Base-by-base conservation (phyloP, 2,329 filamentous ascomycete genomes). In the Boeremia exigua region DNA sequence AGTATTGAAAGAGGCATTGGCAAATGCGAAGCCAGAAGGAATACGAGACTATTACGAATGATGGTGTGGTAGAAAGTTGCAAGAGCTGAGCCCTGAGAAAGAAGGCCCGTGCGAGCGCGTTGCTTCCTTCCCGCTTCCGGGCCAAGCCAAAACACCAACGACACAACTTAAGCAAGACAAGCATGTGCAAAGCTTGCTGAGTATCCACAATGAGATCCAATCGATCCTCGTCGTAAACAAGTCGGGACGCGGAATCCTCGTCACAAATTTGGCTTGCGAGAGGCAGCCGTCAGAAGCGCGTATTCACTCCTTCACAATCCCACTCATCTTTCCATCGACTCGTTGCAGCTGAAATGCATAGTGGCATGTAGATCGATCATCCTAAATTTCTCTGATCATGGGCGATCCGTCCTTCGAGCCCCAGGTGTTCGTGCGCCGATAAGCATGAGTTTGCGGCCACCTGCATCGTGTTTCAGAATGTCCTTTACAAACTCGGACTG, bases 81-180 rank as follows among this genome's bases (percentile, higher is more conserved):
- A 34, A 39, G 5, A 51, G n/a, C 15, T 37, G 27, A 25, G 10
- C 7, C 5, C 6, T 8, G 11, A 6, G 5, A 12, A 42, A 29
- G 23, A 6, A 37, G 28, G 48, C 19, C 40, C 28, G 40, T 38
- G 42, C 42, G 17, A 9, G 8, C 15, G 19, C 11, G 14, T 2
- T 38, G 30, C 15, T 52, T 44, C 28, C 37, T 37, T 48, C 42
- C 53, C 44, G 48, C 17, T 33, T 17, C 39, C 27, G 4, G 37
- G 36, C 48, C 38, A 51, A 52, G 44, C 39, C n/a, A 48, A 58
- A 49, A 58, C 55, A 47, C 40, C 40, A 54, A 46, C 49, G 49
- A 49, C 45, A 58, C 55, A 43, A 37, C 39, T 42, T 7, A 54
- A 58, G 55, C 55, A 58, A n/a, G 49, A 54, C 40, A 47, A 57